Base-by-base conservation (phyloP, 257 asterid species). In the Salvia hispanica region DNA sequence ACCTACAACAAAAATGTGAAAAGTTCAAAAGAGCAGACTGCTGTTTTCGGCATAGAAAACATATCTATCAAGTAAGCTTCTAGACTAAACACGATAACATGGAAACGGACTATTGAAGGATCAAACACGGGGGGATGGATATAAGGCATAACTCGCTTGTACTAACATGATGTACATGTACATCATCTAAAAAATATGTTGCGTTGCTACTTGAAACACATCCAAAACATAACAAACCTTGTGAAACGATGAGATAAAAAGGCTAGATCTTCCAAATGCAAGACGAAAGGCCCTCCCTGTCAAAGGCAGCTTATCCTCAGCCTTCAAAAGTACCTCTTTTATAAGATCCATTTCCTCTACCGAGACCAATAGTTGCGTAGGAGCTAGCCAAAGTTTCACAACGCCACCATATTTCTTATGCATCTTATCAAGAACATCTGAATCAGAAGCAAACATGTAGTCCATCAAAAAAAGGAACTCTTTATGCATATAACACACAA, bases 291-390 rank as follows among this genome's bases (percentile, higher is more conserved):
- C 81, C 73, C 62, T 72, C 59, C 83, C 86, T 33, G 79, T 81
- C 79, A 78, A 73, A 25, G 86, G 81, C 72, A 72, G 72, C 79
- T 81, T 81, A 60, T 81, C 86, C 62, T 64, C 79, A 7, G 81
- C 81, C 79, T 78, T 78, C 44, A 18, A 21, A 48, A 81, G 78
- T 51, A 81, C 82, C 55, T 81, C 86, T 70, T 67, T 37, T 58
- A 75, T 75, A 69, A 81, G 83, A 53, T 81, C 79, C 21, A 54
- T 39, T 51, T 78, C 77, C 43, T 66, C 73, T 54, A 78, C 51
- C 12, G 83, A 81, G 62, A 81, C 83, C 77, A 81, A 48, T 34
- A 81, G 78, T 62, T 72, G 83, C 18, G 72, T 78, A 63, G 83
- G 81, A 48, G 81, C 72, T 14, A 75, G 62, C 86, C 86, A 81